phyloP scores from a whole-genome alignment of 306 rosid genomes.

The Biancaea sappan region DNA sequence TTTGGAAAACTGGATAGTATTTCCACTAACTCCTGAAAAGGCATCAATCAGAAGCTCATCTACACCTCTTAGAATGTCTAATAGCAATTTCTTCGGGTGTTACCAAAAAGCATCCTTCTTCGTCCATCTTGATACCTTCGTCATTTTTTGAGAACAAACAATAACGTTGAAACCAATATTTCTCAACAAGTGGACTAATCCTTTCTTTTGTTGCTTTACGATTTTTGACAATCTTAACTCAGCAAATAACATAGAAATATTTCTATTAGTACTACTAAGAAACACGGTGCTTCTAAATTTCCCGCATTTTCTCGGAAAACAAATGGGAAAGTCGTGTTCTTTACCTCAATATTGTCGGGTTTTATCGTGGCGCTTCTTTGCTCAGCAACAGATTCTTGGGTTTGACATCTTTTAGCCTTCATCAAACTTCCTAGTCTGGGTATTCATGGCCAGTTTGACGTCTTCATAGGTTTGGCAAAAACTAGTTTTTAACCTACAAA shows the following conservation, averaged over 20 bases:
- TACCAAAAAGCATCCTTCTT: slow-evolving; percentile 44
- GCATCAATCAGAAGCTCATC: slow-evolving; percentile 36
- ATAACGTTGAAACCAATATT: slow-evolving; percentile 46
- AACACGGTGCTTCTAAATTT: not conserved
- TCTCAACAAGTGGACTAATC: slow-evolving; percentile 32
- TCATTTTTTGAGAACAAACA: slow-evolving; percentile 39
- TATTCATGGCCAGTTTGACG: too few species aligned
- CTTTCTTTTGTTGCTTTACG: slow-evolving; percentile 5
- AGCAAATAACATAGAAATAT: not conserved
- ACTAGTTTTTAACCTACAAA: too few species aligned
- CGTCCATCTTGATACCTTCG: slow-evolving; percentile 45
- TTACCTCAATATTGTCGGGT: not conserved
- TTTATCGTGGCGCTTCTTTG: not conserved
- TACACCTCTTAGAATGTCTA: slow-evolving; percentile 36
- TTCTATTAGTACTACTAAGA: not conserved
- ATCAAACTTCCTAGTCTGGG: not conserved
- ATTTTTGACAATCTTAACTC: slow-evolving; percentile 20
- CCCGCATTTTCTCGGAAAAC: not conserved
- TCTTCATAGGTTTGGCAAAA: too few species aligned
- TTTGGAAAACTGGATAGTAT: slow-evolving; percentile 45
- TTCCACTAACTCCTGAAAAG: slow-evolving; percentile 44
- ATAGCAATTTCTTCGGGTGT: slow-evolving; percentile 49
- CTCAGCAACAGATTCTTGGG: not conserved
- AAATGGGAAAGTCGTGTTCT: not conserved
- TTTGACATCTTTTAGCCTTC: not conserved